Conservation (phyloP, 768 basidiomycete genomes). For the Leucogyrophana mollusca region DNA sequence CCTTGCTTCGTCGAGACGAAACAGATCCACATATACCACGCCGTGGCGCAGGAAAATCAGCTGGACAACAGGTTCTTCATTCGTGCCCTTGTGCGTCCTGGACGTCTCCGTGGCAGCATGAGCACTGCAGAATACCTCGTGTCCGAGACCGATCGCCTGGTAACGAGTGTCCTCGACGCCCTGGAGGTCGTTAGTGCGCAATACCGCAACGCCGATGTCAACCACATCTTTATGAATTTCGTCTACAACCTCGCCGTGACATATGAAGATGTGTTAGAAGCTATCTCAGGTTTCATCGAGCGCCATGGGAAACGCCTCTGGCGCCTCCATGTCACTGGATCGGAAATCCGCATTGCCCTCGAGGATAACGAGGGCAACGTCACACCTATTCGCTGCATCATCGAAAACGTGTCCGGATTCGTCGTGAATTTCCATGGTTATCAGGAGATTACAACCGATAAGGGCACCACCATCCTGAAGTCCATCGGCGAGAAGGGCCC, state of each 20-base stretch:
- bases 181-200: constrained; percentile 91
- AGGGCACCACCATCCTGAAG: constrained; percentile 92
- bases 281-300: constrained; percentile 98
- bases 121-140: constrained; percentile 97
- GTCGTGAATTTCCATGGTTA: constrained; percentile 98
- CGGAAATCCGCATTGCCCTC: constrained; percentile 92
- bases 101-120: constrained; percentile 89
- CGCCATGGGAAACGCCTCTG: constrained; percentile 97
- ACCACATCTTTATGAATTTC: constrained; percentile 99
- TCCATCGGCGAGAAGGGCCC: constrained; percentile 98
- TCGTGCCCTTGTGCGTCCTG: constrained; percentile 93
- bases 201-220: constrained; percentile 92
- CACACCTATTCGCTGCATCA: constrained; percentile 94
- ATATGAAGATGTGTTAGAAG: constrained; percentile 95
- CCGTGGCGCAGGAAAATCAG: constrained; percentile 92
- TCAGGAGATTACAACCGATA: constrained; percentile 96
- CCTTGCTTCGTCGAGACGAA: constrained; percentile 97
- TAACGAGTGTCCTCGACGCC: constrained; percentile 91
- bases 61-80: constrained; percentile 99
- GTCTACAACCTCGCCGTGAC: constrained; percentile 94
- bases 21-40: constrained; percentile 98
- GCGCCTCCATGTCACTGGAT: constrained; percentile 97
- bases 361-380: constrained; percentile 95
- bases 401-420: constrained; percentile 98
- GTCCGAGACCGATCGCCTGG: constrained; percentile 95